Evolutionary conservation across 352 stramenopile genomes (phyloP), one percentile per base, ranked within the genome.

Genomic region (Elongisporangium anandrum): DNA sequence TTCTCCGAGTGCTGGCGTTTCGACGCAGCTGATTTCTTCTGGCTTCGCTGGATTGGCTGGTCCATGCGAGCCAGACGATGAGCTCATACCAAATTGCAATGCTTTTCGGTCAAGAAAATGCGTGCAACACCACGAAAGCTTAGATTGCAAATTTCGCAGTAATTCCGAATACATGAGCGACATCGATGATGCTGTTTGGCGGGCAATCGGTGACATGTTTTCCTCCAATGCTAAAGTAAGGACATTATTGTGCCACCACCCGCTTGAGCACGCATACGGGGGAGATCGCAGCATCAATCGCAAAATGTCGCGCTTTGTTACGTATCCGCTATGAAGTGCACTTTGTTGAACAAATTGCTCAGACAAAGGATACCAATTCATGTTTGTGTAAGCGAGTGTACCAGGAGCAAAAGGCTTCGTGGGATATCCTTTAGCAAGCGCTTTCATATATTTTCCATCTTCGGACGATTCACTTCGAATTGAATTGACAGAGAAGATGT

Each of bases 301-400:
- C 55, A 93, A 63, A 9, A 95, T 78, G 50, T 94, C 82, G 15
- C 86, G 84, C 59, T 95, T 95, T 0, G 84, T 91, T 53, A 95
- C 70, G 21, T 79, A 84, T 0, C 84, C 82, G 19, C 65, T 86
- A 12, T 75, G 68, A 10, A 95, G 59, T 2, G 90, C 70, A 56
- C 79, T 87, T 45, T 90, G 72, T 47, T 90, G 82, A 29, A 95
- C 82, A 60, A 92, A 94, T 47, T 91, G 73, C 45, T 89, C 78
- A 0, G 86, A 88, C 6, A 95, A 62, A 23, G 86, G 81, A 23
- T 91, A 70, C 86, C 86, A 95, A 51, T 92, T 89, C 15, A 88
- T 74, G 51, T 71, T 76, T 3, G 68, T 70, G 51, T 77, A 73
- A 17, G 59, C 56, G 17, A 63, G 50, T 12, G 50, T 57, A 19